Evolutionary conservation across 1,139 yeast species (phyloP).

Genomic region (Sugiyamaella castrensis): DNA sequence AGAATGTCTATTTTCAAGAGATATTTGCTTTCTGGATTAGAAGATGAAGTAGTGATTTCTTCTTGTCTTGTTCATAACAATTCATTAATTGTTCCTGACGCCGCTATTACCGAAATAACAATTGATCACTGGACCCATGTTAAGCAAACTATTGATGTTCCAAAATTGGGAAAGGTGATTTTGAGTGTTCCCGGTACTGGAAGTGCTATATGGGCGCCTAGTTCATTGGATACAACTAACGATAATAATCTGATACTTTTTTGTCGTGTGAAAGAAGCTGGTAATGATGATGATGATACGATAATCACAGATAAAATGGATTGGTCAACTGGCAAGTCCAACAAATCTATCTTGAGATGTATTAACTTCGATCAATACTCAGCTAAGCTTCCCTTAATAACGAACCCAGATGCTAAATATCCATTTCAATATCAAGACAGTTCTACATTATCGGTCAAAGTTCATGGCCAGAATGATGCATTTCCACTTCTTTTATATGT

Average conservation of each 20-base stretch:
- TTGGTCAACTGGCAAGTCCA: constrained; percentile 1
- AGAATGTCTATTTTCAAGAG: constrained; percentile 57
- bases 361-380: constrained; percentile 5
- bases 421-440: constrained; percentile 7
- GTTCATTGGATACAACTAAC: background rate
- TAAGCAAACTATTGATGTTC: constrained; percentile 1
- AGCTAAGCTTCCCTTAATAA: constrained; percentile 1
- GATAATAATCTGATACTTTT: constrained; percentile 1
- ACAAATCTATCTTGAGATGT: constrained; percentile 1
- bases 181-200: background rate
- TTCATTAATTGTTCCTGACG: background rate
- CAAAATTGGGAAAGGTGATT: background rate
- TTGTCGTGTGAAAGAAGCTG: constrained; percentile 1
- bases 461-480: background rate
- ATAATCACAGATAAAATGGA: constrained; percentile 3
- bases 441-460: background rate
- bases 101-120: background rate
- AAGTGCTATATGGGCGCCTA: constrained; percentile 8
- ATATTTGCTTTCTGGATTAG: constrained; percentile 58
- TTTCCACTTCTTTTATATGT: constrained; percentile 7
- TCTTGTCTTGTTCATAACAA: background rate
- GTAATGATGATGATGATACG: background rate
- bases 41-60: constrained; percentile 25
- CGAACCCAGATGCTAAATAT: constrained; percentile 1
- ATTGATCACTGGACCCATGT: constrained; percentile 8